Conservation (phyloP, 2,329 filamentous ascomycete species). For the Arthrobotrys musiformis region DNA sequence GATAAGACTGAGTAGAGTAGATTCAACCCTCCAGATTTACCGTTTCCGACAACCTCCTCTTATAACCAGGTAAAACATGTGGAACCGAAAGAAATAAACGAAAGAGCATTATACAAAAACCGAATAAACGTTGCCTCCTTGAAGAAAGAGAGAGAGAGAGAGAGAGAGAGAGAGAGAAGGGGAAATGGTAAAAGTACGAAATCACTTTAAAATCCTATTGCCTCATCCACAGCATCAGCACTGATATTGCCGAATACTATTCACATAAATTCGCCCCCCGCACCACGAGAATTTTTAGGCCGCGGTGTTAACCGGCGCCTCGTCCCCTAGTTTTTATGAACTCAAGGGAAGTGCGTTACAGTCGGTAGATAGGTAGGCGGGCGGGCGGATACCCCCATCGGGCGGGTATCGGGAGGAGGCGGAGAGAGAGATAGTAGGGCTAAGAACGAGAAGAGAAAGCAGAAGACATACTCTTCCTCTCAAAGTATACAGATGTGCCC, state of each 20-base stretch:
- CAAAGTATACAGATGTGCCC: constrained; percentile 87
- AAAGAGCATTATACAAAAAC: neutral
- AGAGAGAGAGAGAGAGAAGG: too few relatives aligned
- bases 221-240: constrained; percentile 49
- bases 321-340: constrained; percentile 12
- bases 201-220: constrained; percentile 50
- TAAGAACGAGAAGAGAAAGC: constrained; percentile 16
- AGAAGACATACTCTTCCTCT: constrained; percentile 70
- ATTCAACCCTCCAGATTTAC: neutral
- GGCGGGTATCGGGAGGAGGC: neutral
- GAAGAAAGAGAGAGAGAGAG: too few relatives aligned
- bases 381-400: constrained; percentile 1
- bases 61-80: neutral
- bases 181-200: too few relatives aligned
- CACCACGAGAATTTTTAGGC: neutral
- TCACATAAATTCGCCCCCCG: neutral
- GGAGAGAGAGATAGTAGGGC: neutral
- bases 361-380: neutral
- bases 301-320: constrained; percentile 36
- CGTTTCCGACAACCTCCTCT: neutral
- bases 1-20: constrained; percentile 38
- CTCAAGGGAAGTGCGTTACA: neutral
- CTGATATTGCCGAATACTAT: constrained; percentile 54
- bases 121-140: neutral
- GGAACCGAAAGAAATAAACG: neutral